Conservation (phyloP, 345 rosid genomes). For the Ceriops zippeliana region DNA sequence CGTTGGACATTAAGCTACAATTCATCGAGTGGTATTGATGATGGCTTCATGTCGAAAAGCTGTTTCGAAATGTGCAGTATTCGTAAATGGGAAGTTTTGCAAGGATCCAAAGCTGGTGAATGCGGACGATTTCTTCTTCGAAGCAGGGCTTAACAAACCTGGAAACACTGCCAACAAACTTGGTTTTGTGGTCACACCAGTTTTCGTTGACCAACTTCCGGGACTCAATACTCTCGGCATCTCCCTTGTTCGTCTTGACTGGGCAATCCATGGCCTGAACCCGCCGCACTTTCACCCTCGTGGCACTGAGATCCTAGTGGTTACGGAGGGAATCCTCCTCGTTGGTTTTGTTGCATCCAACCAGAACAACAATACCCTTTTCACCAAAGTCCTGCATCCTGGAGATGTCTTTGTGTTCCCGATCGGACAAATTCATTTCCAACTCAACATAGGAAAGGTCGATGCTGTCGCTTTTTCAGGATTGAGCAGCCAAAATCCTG, state of each 20-base stretch:
- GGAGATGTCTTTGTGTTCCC: constrained; percentile 16
- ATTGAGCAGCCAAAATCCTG: constrained; percentile 15
- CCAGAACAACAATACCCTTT: constrained; percentile 7
- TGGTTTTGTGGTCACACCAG: not conserved
- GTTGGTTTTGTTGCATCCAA: constrained; percentile 12
- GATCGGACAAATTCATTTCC: constrained; percentile 8
- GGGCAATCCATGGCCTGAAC: not conserved
- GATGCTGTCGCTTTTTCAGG: not conserved
- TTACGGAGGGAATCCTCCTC: constrained; percentile 1
- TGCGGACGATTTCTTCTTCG: not conserved
- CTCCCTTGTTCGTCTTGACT: not conserved
- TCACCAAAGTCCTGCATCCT: constrained; percentile 1
- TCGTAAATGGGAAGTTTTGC: constrained; percentile 11
- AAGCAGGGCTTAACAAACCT: constrained; percentile 1
- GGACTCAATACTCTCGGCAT: constrained; percentile 16
- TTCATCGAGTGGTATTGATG: too few species aligned
- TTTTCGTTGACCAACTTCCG: not conserved
- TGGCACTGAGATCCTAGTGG: not conserved
- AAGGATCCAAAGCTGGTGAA: not conserved
- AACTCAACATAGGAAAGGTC: not conserved
- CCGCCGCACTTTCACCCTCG: not conserved
- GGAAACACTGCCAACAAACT: not conserved
- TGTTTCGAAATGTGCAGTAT: not conserved
- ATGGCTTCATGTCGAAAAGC: not conserved
- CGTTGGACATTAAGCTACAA: too few species aligned